phyloP scores from a whole-genome alignment of 331 rosid genomes.

The Cydonia oblonga region DNA sequence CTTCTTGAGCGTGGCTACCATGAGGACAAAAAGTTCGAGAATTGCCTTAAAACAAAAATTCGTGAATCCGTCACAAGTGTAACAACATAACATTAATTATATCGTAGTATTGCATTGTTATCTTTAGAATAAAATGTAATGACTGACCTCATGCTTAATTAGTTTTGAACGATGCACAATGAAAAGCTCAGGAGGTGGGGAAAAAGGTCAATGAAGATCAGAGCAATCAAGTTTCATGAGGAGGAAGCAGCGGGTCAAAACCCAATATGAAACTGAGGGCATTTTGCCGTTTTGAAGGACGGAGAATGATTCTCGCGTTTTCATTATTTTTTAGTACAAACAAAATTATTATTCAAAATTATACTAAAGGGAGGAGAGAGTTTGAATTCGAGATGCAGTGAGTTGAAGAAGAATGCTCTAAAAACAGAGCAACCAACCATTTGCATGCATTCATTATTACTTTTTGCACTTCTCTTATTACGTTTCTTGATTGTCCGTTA shows the following conservation, averaged over 20 bases:
- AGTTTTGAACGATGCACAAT: not conserved
- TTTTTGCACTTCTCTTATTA: not conserved
- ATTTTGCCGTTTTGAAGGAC: not conserved
- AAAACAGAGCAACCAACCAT: too few species aligned
- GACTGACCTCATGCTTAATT: not conserved
- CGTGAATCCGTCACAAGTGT: not conserved
- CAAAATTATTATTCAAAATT: too few species aligned
- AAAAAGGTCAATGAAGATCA: too few species aligned
- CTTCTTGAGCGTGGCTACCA: not conserved
- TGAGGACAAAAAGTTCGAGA: too few species aligned
- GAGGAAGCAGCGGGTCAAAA: not conserved
- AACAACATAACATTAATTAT: not conserved
- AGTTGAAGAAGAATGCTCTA: too few species aligned
- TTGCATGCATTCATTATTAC: not conserved
- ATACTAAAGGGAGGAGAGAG: too few species aligned
- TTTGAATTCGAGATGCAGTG: fast-evolving
- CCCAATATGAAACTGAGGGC: not conserved
- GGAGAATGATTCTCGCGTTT: too few species aligned
- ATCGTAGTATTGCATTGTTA: too few species aligned
- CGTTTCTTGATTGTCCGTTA: not conserved
- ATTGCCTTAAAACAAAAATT: not conserved
- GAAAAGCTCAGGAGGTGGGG: not conserved
- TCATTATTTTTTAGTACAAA: too few species aligned
- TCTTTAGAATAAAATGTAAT: not conserved
- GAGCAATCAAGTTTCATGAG: not conserved